Evolutionary conservation across 108 stramenopile species (phyloP).

Genomic region (Nannochloropsis oceanica): DNA sequence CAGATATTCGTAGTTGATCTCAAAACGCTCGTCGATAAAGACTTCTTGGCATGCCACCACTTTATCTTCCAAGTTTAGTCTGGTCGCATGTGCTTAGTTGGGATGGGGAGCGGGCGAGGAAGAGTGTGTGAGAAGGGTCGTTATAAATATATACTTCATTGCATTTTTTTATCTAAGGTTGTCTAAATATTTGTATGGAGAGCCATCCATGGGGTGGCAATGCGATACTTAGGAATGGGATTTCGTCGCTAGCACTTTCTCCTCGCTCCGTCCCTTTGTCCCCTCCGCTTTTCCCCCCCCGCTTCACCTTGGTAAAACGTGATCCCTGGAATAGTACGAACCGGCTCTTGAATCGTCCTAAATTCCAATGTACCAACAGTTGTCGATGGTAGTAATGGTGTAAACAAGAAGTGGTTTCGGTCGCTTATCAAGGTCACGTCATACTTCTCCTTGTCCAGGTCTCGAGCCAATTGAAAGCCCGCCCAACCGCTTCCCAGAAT

Average conservation of each 20-base stretch:
- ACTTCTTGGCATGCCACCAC: conserved; percentile 47
- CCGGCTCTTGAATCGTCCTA: conserved; percentile 1
- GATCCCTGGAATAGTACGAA: background rate
- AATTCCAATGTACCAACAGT: conserved; percentile 80
- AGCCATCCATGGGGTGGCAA: no score
- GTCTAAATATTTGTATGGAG: no score
- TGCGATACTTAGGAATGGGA: no score
- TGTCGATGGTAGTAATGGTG: conserved; percentile 77
- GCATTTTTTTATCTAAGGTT: no score
- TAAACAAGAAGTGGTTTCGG: conserved; percentile 78
- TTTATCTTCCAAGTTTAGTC: conserved; percentile 48
- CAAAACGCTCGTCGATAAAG: conserved; percentile 50
- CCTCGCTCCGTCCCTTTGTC: no score
- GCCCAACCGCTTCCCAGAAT: conserved; percentile 23
- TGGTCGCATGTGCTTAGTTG: conserved; percentile 54
- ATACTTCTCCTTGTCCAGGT: conserved; percentile 40
- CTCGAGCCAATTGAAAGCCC: conserved; percentile 15
- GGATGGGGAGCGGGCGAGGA: background rate
- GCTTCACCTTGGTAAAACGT: background rate
- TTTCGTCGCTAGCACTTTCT: no score
- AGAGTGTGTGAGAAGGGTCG: background rate
- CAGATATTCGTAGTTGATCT: conserved; percentile 66
- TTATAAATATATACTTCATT: no score
- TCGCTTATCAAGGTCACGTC: conserved; percentile 48
- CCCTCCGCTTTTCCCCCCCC: no score